phyloP scores from a whole-genome alignment of 257 asterid species.

The Catharanthus roseus region DNA sequence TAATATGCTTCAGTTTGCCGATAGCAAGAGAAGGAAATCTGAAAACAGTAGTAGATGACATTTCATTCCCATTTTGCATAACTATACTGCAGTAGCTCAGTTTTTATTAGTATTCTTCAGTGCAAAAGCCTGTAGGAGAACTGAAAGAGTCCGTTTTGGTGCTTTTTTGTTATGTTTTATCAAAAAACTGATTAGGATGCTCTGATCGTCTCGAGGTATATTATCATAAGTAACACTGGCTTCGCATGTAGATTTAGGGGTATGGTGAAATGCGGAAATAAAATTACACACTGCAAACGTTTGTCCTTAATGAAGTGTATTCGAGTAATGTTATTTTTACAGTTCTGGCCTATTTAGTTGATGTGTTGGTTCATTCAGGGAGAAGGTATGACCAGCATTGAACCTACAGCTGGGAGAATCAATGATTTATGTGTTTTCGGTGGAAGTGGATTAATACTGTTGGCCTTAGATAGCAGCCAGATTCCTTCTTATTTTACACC shows the following conservation, averaged over 20 bases:
- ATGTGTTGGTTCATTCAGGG: constrained; percentile 55
- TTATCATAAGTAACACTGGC: background rate
- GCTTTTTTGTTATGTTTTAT: background rate
- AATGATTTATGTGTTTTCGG: constrained; percentile 78
- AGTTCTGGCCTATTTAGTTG: constrained; percentile 14
- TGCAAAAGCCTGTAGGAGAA: background rate
- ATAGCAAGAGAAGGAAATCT: background rate
- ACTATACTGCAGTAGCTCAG: background rate
- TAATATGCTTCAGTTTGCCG: background rate
- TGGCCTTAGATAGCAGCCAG: constrained; percentile 87
- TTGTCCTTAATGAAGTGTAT: background rate
- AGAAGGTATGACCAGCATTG: constrained; percentile 93
- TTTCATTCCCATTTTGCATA: too few species aligned
- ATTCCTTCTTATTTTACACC: constrained; percentile 94
- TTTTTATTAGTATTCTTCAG: too few species aligned
- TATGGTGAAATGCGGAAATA: background rate
- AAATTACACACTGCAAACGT: background rate
- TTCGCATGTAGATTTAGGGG: background rate
- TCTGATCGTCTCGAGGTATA: background rate
- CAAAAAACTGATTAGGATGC: background rate
- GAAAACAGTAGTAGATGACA: background rate
- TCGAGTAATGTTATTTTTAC: constrained; percentile 1
- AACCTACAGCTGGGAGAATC: constrained; percentile 74
- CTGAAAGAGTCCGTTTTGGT: background rate
- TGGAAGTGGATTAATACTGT: constrained; percentile 71